These are phyloP conservation scores for Ophiostoma himal-ulmi DNA, from an alignment of 2,329 filamentous ascomycete genomes.

Conservation along the genomic window DNA sequence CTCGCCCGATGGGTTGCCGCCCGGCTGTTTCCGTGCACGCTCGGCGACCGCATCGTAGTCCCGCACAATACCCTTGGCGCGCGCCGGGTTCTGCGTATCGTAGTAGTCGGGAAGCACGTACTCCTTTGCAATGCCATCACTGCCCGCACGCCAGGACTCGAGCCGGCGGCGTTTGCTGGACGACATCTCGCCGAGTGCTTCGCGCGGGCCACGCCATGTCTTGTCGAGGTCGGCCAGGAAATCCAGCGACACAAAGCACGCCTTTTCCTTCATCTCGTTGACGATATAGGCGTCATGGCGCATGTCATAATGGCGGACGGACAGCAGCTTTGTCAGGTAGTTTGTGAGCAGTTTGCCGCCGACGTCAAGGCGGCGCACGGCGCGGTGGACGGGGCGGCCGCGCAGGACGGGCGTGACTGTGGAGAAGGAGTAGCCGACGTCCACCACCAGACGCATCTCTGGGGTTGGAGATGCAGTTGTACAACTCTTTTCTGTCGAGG, in stretches of 20 bases:
- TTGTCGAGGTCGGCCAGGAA: constrained; percentile 73
- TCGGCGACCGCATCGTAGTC: constrained; percentile 64
- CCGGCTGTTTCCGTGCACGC: not conserved
- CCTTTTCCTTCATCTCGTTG: constrained; percentile 90
- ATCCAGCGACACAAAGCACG: constrained; percentile 74
- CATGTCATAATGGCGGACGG: constrained; percentile 90
- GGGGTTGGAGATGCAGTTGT: not conserved
- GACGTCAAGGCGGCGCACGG: constrained; percentile 77
- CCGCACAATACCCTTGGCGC: constrained; percentile 60
- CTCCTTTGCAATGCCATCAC: constrained; percentile 67
- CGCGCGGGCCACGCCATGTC: constrained; percentile 70
- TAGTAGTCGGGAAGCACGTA: constrained; percentile 85
- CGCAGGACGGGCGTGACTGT: constrained; percentile 81
- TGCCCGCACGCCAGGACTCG: constrained; percentile 42
- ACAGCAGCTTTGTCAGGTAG: constrained; percentile 82
- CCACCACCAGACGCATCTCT: constrained; percentile 70
- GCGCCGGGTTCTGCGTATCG: constrained; percentile 29
- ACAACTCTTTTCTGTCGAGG: too few relatives aligned
- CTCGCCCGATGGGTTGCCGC: constrained; percentile 54
- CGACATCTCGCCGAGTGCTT: not conserved
- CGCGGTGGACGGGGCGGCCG: constrained; percentile 72
- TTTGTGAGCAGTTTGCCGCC: constrained; percentile 93
- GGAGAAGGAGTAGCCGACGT: constrained; percentile 89
- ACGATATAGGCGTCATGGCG: constrained; percentile 89
- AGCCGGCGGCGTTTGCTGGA: constrained; percentile 48